These are phyloP conservation scores for Apiospora koreana DNA, from an alignment of 2,329 filamentous ascomycete genomes.

Conservation along the genomic window DNA sequence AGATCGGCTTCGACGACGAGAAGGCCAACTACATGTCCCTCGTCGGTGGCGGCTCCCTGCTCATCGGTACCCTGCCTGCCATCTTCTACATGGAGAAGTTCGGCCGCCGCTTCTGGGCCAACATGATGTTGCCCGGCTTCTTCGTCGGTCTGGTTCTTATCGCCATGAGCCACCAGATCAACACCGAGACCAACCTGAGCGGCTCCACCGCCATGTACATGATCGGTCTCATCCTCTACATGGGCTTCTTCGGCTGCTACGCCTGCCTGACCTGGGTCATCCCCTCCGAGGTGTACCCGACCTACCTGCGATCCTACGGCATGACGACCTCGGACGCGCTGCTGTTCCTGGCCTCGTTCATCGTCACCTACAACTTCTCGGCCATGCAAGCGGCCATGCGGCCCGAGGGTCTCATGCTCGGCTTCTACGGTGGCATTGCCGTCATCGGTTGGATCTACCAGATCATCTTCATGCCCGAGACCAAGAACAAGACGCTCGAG, in stretches of 20 bases:
- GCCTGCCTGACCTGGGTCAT: conserved; percentile 66
- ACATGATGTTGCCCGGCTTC: conserved; percentile 70
- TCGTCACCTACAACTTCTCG: conserved; percentile 76
- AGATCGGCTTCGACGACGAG: conserved; percentile 65
- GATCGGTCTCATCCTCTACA: conserved; percentile 67
- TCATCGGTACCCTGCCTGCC: conserved; percentile 68
- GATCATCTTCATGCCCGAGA: conserved; percentile 75
- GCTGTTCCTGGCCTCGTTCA: conserved; percentile 70
- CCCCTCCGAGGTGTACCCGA: conserved; percentile 71
- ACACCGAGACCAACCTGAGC: conserved; percentile 43
- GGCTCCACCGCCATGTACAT: conserved; percentile 63
- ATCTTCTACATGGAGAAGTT: conserved; percentile 73
- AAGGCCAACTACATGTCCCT: conserved; percentile 73
- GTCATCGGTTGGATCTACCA: conserved; percentile 72
- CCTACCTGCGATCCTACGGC: conserved; percentile 71
- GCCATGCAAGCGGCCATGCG: conserved; percentile 70
- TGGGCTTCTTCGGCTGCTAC: conserved; percentile 68
- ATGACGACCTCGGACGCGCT: conserved; percentile 71
- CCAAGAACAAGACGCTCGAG: conserved; percentile 68
- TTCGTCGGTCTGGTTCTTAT: conserved; percentile 69
- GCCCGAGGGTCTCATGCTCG: conserved; percentile 64
- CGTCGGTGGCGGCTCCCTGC: conserved; percentile 67
- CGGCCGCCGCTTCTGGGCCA: conserved; percentile 74
- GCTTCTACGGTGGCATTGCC: conserved; percentile 75
- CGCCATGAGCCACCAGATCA: conserved; percentile 62